phyloP scores from a whole-genome alignment of 1,139 yeast species.

The Barnettozyma hawaiiensis region DNA sequence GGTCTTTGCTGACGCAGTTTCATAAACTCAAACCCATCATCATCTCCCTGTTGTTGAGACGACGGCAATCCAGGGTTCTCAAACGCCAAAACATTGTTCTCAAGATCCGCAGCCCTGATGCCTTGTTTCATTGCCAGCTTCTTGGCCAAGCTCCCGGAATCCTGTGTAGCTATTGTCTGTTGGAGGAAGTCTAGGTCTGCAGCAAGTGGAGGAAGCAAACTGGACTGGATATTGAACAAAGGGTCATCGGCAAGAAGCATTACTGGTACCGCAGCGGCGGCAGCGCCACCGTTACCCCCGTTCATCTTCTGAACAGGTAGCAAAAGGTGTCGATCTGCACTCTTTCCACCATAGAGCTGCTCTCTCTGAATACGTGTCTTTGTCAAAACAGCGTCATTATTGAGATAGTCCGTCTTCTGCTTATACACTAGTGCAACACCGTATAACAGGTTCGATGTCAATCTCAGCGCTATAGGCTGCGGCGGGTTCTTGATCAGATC shows the following conservation, averaged over 20 bases:
- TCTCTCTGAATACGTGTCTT: constrained; percentile 30
- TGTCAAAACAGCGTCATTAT: constrained; percentile 30
- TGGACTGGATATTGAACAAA: constrained; percentile 34
- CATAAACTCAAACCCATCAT: constrained; percentile 5
- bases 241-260: constrained; percentile 38
- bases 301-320: constrained; percentile 1
- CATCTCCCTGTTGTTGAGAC: not conserved
- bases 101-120: constrained; percentile 20
- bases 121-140: constrained; percentile 5
- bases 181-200: constrained; percentile 19
- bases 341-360: constrained; percentile 11
- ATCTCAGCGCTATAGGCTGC: constrained; percentile 36
- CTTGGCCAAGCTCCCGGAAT: not conserved
- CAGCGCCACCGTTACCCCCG: no score
- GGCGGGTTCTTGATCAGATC: constrained; percentile 29
- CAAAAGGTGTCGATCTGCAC: constrained; percentile 8
- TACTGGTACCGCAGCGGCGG: no score
- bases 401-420: constrained; percentile 44
- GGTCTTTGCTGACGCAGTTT: not conserved
- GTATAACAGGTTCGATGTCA: constrained; percentile 46
- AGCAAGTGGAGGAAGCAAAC: constrained; percentile 26
- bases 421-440: constrained; percentile 54
- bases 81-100: constrained; percentile 15
- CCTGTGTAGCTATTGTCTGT: not conserved
- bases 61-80: constrained; percentile 2